Conservation (phyloP, 202 grass and related monocot species). For the Zizania palustris region DNA sequence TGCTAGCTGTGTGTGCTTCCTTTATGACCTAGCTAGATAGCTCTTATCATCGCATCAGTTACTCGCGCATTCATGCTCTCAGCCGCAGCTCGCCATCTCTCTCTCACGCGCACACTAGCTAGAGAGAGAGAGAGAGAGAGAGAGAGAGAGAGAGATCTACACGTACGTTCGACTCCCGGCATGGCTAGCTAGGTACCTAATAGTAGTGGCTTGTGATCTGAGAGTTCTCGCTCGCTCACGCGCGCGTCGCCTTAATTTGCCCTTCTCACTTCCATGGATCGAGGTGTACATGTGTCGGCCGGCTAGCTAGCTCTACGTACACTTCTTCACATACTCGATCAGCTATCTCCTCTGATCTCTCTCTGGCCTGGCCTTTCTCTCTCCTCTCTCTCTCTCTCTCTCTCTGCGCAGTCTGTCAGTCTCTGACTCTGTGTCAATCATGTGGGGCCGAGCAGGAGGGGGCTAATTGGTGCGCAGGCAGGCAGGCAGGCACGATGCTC, state of each 20-base stretch:
- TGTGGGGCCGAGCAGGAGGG: constrained; percentile 32
- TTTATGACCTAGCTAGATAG: constrained; percentile 39
- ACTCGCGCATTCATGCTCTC: background rate
- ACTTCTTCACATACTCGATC: too few species aligned
- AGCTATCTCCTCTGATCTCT: background rate
- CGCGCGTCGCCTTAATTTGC: constrained; percentile 32
- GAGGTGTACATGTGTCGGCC: constrained; percentile 34
- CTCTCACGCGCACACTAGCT: too few species aligned
- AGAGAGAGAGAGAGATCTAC: too few species aligned
- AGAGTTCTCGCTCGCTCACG: constrained; percentile 45
- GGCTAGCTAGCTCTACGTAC: background rate
- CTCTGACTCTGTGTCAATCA: constrained; percentile 35
- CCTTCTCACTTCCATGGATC: background rate
- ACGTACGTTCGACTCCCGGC: too few species aligned
- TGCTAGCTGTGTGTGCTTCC: constrained; percentile 20
- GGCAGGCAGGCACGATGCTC: constrained; percentile 22
- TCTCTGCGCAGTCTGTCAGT: background rate
- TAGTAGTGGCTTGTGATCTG: constrained; percentile 29
- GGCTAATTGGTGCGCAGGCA: constrained; percentile 27
- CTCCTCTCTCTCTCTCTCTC: background rate
- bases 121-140: too few species aligned
- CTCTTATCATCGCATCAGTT: background rate
- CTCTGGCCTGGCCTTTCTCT: background rate
- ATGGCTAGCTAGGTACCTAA: too few species aligned
- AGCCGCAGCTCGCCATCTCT: too few species aligned